phyloP scores from a whole-genome alignment of 345 rosid species.

The Eucalyptus tenuipes region DNA sequence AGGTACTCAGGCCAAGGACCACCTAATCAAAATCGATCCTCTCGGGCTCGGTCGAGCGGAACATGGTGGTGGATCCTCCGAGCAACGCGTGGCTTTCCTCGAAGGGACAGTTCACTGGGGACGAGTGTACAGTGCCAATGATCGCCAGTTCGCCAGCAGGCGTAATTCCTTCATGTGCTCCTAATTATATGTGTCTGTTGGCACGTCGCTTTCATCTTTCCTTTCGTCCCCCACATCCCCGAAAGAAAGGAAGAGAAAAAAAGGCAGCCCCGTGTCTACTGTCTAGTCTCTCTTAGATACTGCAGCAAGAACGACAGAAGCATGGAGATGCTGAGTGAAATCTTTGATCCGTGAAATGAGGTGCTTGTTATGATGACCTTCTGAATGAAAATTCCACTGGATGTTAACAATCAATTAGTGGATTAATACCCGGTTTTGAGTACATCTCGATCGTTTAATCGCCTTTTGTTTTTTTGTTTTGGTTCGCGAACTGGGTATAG shows the following conservation, averaged over 20 bases:
- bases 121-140: not conserved
- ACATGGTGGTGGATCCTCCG: not conserved
- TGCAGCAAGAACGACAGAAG: not conserved
- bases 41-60: not conserved
- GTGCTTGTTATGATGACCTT: not conserved
- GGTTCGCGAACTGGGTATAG: not conserved
- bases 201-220: conserved; percentile 7
- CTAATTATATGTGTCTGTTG: conserved; percentile 9
- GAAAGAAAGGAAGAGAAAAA: not conserved
- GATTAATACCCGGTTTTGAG: not conserved
- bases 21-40: not conserved
- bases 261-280: not conserved
- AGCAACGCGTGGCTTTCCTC: not conserved
- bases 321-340: not conserved
- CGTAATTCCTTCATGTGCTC: not conserved
- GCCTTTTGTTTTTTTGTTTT: not conserved
- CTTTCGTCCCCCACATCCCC: not conserved
- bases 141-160: not conserved
- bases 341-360: not conserved
- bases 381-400: not conserved
- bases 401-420: not conserved
- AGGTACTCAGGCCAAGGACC: not conserved
- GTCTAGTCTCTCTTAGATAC: not conserved
- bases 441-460: not conserved
- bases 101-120: not conserved